Base-by-base conservation (phyloP, 108 stramenopile genomes). In the Cyclotella choctawhatcheeana region DNA sequence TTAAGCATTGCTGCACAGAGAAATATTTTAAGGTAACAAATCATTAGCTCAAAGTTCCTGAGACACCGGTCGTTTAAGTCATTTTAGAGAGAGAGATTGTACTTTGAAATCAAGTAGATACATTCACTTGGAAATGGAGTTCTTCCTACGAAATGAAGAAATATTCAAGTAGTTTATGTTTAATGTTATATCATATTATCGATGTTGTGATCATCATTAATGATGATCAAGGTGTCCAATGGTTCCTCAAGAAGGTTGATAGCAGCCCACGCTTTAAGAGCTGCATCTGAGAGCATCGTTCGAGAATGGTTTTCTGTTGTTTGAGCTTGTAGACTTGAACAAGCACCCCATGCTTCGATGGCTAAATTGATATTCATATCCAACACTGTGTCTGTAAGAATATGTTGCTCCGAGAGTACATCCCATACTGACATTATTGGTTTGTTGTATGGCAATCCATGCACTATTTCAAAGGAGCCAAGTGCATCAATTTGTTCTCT, bases 401-500 rank as follows among this genome's bases (percentile, higher is more conserved):
- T 58, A 16, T 22, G 25, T 58, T 77, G 76, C n/a, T 64, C 25
- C 13, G n/a, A 22, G 20, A 77, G 70, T 48, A 58, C 72, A 10
- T 44, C 76, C 76, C 70, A 77, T 13, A 45, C 74, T n/a, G 17
- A n/a, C 47, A n/a, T 17, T 3, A 26, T 20, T 33, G 56, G 60
- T 2, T 31, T 35, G 33, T 40, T 18, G 16, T 53, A 16, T 21
- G 69, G 5, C 17, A 43, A 33, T 4, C 50, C 50, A 18, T 30
- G 44, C 7, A 71, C 63, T 16, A 77, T 5, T 24, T 77, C 70
- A n/a, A 77, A 27, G 6, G 69, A 61, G 21, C 44, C 26, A 18
- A 77, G 48, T 12, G 53, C 61, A 44, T 77, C 76, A 22, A 77
- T 44, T 35, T 77, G 76, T 48, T 77, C 76, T 44, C 69, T n/a